Evolutionary conservation across 2,329 filamentous ascomycete genomes (phyloP).

Genomic region (Eutypella sp.): DNA sequence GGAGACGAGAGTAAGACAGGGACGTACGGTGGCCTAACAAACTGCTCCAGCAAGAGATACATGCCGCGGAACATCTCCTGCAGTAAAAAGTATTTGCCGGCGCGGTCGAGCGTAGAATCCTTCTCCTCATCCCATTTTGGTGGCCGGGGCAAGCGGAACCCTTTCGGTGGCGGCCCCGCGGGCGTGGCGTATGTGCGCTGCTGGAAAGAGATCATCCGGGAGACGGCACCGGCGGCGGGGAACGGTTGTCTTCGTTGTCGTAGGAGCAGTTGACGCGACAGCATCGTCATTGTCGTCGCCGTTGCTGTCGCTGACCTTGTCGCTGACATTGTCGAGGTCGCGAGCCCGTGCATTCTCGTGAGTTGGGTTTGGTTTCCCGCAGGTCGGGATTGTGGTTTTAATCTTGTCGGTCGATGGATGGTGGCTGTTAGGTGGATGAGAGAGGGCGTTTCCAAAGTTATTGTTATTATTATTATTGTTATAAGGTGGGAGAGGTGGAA

Average conservation of each 20-base stretch:
- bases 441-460: no score
- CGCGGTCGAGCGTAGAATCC: constrained; percentile 73
- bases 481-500: no score
- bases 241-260: constrained; percentile 22
- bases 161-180: constrained; percentile 69
- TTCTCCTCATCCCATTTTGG: constrained; percentile 76
- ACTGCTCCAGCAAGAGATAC: constrained; percentile 97
- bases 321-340: constrained; percentile 19
- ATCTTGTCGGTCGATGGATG: not conserved
- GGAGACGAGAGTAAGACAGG: no score
- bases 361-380: not conserved
- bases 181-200: constrained; percentile 58
- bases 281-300: constrained; percentile 23
- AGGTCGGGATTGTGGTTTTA: not conserved
- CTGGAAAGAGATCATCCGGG: constrained; percentile 29
- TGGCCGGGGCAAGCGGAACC: constrained; percentile 71
- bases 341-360: constrained; percentile 27
- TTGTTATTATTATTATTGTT: no score
- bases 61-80: constrained; percentile 95
- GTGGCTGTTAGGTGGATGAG: no score
- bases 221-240: constrained; percentile 14
- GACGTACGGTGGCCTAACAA: constrained; percentile 93
- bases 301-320: no score
- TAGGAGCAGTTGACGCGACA: constrained; percentile 27
- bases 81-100: constrained; percentile 92